Conservation (phyloP, 441 rosid species). For the Arabidopsis hybrid region DNA sequence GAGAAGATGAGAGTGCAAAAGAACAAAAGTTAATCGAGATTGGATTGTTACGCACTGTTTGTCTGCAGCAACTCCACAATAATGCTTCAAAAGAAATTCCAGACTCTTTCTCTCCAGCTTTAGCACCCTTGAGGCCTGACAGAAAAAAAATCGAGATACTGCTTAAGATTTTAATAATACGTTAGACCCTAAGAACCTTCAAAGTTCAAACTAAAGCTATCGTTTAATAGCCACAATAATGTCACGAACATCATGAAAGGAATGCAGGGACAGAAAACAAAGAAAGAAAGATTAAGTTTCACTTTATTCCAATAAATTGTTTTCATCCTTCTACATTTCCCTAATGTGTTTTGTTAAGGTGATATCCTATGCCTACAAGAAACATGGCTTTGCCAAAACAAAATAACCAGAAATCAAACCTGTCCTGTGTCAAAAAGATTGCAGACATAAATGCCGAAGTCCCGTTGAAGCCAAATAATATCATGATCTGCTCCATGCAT, state of each 20-base stretch:
- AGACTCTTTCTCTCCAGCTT: conserved; percentile 91
- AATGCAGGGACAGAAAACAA: neutral
- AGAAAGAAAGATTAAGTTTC: neutral
- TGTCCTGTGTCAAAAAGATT: conserved; percentile 99
- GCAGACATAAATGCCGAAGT: conserved; percentile 94
- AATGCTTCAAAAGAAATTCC: conserved; percentile 81
- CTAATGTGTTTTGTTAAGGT: conserved; percentile 1
- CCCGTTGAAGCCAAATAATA: conserved; percentile 93
- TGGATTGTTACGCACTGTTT: conserved; percentile 69
- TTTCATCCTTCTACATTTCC: neutral
- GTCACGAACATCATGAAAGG: conserved; percentile 1
- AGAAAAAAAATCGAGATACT: neutral
- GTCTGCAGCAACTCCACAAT: conserved; percentile 86
- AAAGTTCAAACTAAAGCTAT: conserved; percentile 13
- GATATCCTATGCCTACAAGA: neutral
- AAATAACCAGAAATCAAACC: conserved; percentile 54
- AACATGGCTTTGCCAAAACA: neutral
- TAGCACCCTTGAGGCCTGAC: conserved; percentile 86
- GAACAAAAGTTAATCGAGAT: conserved; percentile 19
- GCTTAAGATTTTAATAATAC: conserved; percentile 1
- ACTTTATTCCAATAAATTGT: neutral
- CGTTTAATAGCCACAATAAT: conserved; percentile 10
- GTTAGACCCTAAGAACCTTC: neutral
- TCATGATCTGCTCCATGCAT: conserved; percentile 99
- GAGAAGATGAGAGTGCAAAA: conserved; percentile 16